Evolutionary conservation across 2,329 filamentous ascomycete species (phyloP), one percentile per base, ranked within the genome.

Genomic region (Colletotrichum viniferum): DNA sequence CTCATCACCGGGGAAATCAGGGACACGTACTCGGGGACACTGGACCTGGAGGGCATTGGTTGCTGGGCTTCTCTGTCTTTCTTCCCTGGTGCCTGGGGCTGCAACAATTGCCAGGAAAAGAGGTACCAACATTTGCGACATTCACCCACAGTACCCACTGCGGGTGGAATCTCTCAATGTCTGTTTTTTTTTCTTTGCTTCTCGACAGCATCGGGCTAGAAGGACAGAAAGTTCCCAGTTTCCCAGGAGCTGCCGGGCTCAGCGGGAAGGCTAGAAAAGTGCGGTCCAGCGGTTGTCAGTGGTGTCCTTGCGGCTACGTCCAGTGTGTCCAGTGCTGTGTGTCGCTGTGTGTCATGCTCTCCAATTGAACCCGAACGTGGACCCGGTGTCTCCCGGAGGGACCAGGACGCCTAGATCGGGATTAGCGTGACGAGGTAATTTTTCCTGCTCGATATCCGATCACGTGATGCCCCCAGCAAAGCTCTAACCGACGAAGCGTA

Each of bases 401-500:
- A 73, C 64, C n/a, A 74, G 38, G 26, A 32, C 71, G 18, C 8
- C 65, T 61, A 28, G 63, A 75, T 75, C 63, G 63, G 63, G 73
- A 68, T 43, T 75, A 75, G 73, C 63, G 73, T 32, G 3, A 43
- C 73, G 73, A 75, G 73, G 73, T 75, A 75, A 75, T 71, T 75
- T 75, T 75, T 75, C 73, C 69, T 63, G 30, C 63, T 73, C 26
- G 43, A 64, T 68, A 56, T 75, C 73, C 69, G 69, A 9, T 69
- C 85, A 86, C 85, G 85, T 86, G 85, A 86, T 2, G 24, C 16
- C 77, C 63, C 56, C 60, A 66, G 80, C 81, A 85, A 86, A 86
- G 84, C 85, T 86, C 84, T 86, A 84, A 82, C 85, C 83, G 84
- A 85, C 82, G 81, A 85, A 84, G 83, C 84, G 80, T 83, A 80